Evolutionary conservation across 768 basidiomycete species (phyloP), one percentile per base, ranked within the genome.

Genomic region (Lactifluus subvellereus): DNA sequence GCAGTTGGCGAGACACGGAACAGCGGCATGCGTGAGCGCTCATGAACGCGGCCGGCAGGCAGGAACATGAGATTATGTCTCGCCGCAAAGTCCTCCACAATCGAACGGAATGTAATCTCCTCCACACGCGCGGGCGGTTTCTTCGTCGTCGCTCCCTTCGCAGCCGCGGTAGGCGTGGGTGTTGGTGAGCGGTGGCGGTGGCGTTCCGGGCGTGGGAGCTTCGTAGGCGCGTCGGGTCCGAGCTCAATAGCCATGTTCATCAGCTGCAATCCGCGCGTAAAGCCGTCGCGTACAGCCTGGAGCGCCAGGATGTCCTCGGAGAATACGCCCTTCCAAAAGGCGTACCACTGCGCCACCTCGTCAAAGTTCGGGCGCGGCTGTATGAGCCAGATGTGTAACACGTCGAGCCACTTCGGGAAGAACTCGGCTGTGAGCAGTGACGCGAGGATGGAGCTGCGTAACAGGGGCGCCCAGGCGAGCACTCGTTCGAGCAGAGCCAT

Each of bases 401-500:
- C 86, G 54, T 94, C 89, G 63, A 98, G 79, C 94, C 95, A 99
- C 72, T 97, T 96, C 4, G 94, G 91, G 82, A 98, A 98, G 78
- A 98, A 96, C 69, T 94, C 93, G 6, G 82, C 81, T 72, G 96
- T 91, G 66, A 99, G 76, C 13, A 99, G 77, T 70, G 94, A 91
- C 1, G 86, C 80, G 69, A 97, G 81, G 64, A 96, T 82, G 4
- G 89, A 85, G 0, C 84, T 74, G 8, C 91, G 87, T 40, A 98
- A 78, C 59, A 91, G 78, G 37, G 77, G 72, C 11, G 80, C 78
- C 97, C 97, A 99, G 1, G 78, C 77, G 49, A 98, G 77, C 18
- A 94, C 89, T 57, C 79, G 79, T 20, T 86, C 77, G 51, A 99
- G 79, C 0, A 94, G 90, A 27, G 78, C 79, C 86, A 98, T 89